Base-by-base conservation (phyloP, 306 rosid species). In the Quercus rubra region DNA sequence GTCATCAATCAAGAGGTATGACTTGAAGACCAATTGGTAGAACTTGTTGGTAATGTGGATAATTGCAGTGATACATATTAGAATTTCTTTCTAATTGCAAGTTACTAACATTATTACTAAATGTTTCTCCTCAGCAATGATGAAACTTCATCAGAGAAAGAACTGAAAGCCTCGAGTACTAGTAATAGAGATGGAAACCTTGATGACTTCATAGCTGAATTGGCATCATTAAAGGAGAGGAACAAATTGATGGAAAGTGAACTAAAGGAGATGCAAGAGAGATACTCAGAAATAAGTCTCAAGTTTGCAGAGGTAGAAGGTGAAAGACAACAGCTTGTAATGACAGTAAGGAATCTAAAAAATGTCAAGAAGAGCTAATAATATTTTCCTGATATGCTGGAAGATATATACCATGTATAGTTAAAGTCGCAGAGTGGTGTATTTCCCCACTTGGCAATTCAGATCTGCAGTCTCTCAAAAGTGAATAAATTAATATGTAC, bases 251-350 rank as follows among this genome's bases (percentile, higher is more conserved):
- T 93, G 99, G 98, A 93, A 87, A 84, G 73, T n/a, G 99, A 93
- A 69, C 93, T 96, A 27, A 93, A 93, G 82, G 99, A 96, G 58
- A 96, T 96, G 96, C 99, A 96, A 85, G 96, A 91, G 89, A 91
- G 99, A 87, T 96, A 96, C 87, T 90, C 97, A 74, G 99, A 93
- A 85, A 91, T 93, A 84, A 96, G 99, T 88, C 98, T 96, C 81
- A 93, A 85, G 83, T 96, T 96, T 21, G 98, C 99, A 2, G 98
- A 93, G 83, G 99, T 96, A 55, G 99, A 96, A 88, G 96, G 99
- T 75, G 99, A 96, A 89, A 91, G 99, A 78, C 99, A 96, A 82
- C 81, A 88, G 83, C 99, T 96, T 43, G 98, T 93, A 57, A 96
- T 96, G 99, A 90, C 92, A 1, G 86, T 96, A 77, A 82, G 99